A percentile compares a stretch with the other conserved stretches of the same genome.
Conservation (phyloP, 768 basidiomycete species). For the Dentipellis fragilis region DNA sequence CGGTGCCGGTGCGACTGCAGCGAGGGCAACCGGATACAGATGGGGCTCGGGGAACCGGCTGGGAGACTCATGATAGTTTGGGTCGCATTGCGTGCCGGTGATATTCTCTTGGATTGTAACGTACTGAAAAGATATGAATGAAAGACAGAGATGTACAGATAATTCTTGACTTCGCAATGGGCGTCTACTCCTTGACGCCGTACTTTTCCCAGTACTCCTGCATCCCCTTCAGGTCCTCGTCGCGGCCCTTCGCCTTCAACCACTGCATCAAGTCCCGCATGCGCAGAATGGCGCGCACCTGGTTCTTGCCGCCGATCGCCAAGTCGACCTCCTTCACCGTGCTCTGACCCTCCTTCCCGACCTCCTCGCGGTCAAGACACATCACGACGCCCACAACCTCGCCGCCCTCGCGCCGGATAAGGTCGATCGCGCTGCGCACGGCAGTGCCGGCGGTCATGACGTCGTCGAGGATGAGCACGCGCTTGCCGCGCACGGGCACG, state of each 20-base stretch:
- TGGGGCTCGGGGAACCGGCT: conserved; percentile 52
- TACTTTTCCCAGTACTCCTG: conserved; percentile 66
- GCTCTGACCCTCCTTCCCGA: conserved; percentile 60
- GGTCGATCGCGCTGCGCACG: conserved; percentile 71
- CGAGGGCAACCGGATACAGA: conserved; percentile 21
- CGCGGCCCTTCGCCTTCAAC: conserved; percentile 60
- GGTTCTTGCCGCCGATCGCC: conserved; percentile 57
- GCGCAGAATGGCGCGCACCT: conserved; percentile 70
- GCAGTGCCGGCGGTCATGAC: conserved; percentile 94
- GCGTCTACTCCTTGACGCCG: conserved; percentile 39
- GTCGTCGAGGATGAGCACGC: conserved; percentile 87
- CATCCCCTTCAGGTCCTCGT: conserved; percentile 62
- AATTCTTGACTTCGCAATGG: background rate
- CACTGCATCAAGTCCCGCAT: conserved; percentile 82
- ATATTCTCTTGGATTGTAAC: too few relatives aligned
- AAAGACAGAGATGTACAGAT: background rate
- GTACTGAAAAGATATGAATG: background rate
- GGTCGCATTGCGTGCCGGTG: background rate
- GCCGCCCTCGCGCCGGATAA: conserved; percentile 59
- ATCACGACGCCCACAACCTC: conserved; percentile 84
- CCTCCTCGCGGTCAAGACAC: conserved; percentile 79
- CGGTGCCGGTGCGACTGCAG: conserved; percentile 5
- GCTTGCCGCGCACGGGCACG: conserved; percentile 66
- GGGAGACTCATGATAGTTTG: conserved; percentile 18
- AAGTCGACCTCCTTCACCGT: conserved; percentile 78